Base-by-base conservation (phyloP, 1,284 basidiomycete genomes). In the Rhizopogon hawkerae region DNA sequence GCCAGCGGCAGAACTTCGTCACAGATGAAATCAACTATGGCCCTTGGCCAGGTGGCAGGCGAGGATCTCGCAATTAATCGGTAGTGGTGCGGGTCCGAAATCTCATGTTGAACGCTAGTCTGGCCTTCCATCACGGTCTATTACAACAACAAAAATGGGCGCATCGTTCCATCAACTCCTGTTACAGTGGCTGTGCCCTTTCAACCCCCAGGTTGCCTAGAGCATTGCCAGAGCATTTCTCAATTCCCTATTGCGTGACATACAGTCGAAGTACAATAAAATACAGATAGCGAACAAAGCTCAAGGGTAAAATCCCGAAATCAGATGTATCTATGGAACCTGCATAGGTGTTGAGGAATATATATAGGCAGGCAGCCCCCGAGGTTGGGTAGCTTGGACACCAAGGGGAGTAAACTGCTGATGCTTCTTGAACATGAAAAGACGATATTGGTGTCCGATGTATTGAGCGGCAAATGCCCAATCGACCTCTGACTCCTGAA, bases 401-500 rank as follows among this genome's bases (percentile, higher is more conserved):
- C 49, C 63, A 46, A 59, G 61, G 33, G 61, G 38, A 3, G 24
- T 48, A 36, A 41, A 48, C 24, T 63, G 61, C 38, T 64, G 41
- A 31, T 42, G 26, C 59, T 61, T 65, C 52, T 63, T 61, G 33
- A 59, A 63, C 35, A 66, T 50, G 35, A 64, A 62, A 24, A 62
- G 35, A 10, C 64, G 61, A 49, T 63, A 66, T 37, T 63, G 60
- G 16, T 52, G 52, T 44, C 60, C 63, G 36, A 66, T 66, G 46
- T 66, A 63, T 13, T 55, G 49, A 18, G 61, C 58, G 10, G 53
- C 54, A 26, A 50, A 52, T 0, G 63, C 61, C 61, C 61, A 63
- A 38, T 63, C 61, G 16, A 46, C 53, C 13, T 65, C 62, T 34
- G 53, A 54, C 41, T 58, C 51, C 46, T 47, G 54, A 41, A 47